Percentiles rank a stretch among this genome's conserved stretches.
Conservation (phyloP, 1,284 basidiomycete genomes). For the Wallemia ichthyophaga region DNA sequence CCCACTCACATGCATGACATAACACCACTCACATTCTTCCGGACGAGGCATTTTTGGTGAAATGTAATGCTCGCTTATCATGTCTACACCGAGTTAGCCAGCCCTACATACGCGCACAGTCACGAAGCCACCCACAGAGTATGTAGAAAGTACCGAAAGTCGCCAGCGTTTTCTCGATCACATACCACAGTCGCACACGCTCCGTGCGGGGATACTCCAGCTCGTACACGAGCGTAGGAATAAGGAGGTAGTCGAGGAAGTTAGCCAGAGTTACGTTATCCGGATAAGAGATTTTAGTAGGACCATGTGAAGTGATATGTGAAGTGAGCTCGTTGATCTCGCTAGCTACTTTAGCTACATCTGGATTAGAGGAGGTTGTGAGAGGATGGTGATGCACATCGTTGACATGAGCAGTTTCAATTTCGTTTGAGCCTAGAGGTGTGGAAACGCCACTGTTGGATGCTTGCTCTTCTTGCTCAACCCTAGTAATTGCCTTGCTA, state of each 20-base stretch:
- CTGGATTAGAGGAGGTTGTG: conserved; percentile 35
- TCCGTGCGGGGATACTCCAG: conserved; percentile 79
- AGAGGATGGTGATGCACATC: conserved; percentile 25
- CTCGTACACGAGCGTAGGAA: conserved; percentile 84
- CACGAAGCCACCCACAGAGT: conserved; percentile 29
- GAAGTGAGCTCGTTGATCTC: conserved; percentile 46
- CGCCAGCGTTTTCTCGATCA: conserved; percentile 80
- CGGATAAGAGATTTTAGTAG: conserved; percentile 36
- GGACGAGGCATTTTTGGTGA: conserved; percentile 10
- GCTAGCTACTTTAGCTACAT: conserved; percentile 36
- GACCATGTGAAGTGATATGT: conserved; percentile 41
- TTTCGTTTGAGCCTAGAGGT: background rate
- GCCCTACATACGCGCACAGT: background rate
- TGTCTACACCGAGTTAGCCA: conserved; percentile 9
- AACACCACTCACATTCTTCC: background rate
- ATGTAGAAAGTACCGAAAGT: conserved; percentile 86
- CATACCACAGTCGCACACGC: conserved; percentile 54
- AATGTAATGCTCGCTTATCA: conserved; percentile 79
- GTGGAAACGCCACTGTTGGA: background rate
- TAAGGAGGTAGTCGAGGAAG: conserved; percentile 62
- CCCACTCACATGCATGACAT: too few relatives aligned
- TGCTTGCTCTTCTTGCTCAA: background rate
- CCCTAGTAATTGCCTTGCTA: background rate
- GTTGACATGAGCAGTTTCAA: background rate
- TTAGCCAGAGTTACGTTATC: conserved; percentile 54